Evolutionary conservation across 192 early-diverging fungal species (phyloP), one percentile per base, ranked within the genome.

Genomic region (Linnemannia zychae): DNA sequence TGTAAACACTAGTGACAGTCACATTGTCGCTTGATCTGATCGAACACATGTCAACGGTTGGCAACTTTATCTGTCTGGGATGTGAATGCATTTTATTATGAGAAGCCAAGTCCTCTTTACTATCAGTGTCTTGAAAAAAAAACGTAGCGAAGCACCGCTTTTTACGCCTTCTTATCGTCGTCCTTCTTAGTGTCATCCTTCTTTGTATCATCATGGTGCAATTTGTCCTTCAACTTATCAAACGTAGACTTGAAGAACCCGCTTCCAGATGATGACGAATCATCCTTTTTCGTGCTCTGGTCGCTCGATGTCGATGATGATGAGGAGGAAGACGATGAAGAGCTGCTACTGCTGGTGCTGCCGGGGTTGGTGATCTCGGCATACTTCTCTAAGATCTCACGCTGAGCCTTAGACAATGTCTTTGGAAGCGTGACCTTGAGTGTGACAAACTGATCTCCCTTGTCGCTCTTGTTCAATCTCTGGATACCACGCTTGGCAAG

Each of bases 381-480:
- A 86, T 91, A 94, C 79, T 94, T 82, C 84, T 93, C 90, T 49
- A 95, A 89, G 24, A 95, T 90, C 47, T 90, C 82, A 47, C 89
- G 90, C 80, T 94, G 93, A 50, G 63, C 34, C 76, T 71, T 84
- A 72, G 70, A 74, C 7, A 88, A 49, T 1, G 87, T 86, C 82
- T 84, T 92, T 44, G 98, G 98, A 66, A 99, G 78, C 63, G 91
- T 88, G 28, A 99, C 93, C 76, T 96, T 94, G 20, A 99, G 84
- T 9, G 91, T 95, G 20, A 99, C 94, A 74, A 94, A 96, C 88
- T 99, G 97, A 88, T 99, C 98, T 47, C 98, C 98, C 22, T 94
- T 90, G 15, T 86, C 90, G 31, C 63, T 67, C 7, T 88, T 84
- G 52, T 93, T 88, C 57, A 96, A 52, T 46, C 90, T 88, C 48